phyloP scores from a whole-genome alignment of 2,329 filamentous ascomycete species.

The Chaetomium olivaceum region DNA sequence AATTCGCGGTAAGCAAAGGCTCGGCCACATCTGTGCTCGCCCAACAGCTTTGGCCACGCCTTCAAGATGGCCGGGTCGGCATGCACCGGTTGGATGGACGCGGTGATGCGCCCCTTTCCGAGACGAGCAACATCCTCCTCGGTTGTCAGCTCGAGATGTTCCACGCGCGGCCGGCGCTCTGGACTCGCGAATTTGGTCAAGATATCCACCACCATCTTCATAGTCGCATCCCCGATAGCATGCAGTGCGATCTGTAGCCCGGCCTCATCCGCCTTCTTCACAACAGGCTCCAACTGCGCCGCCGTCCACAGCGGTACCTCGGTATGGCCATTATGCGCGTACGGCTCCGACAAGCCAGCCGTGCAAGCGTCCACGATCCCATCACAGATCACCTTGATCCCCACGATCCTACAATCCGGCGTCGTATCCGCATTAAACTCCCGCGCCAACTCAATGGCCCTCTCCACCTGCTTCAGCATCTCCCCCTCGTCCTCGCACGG shows the following conservation, averaged over 20 bases:
- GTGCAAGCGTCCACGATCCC: conserved; percentile 67
- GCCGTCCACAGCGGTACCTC: conserved; percentile 57
- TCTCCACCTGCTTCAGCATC: conserved; percentile 51
- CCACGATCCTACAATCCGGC: conserved; percentile 55
- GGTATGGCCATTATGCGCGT: conserved; percentile 49
- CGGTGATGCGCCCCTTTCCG: conserved; percentile 60
- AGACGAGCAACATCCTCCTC: conserved; percentile 57
- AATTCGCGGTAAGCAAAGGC: conserved; percentile 67
- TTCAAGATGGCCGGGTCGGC: conserved; percentile 61
- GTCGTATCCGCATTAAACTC: conserved; percentile 47
- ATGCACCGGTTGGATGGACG: conserved; percentile 60
- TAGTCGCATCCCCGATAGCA: conserved; percentile 63
- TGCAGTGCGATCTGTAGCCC: conserved; percentile 64
- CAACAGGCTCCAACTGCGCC: conserved; percentile 53
- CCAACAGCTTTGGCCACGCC: conserved; percentile 61
- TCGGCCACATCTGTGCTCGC: conserved; percentile 53
- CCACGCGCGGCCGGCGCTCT: conserved; percentile 59
- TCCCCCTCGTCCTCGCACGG: conserved; percentile 48
- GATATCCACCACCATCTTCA: conserved; percentile 58
- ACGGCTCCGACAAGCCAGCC: conserved; percentile 60
- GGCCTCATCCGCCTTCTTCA: conserved; percentile 53
- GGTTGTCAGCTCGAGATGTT: conserved; percentile 63
- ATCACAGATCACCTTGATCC: conserved; percentile 66
- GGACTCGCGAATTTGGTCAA: conserved; percentile 48
- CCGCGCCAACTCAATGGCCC: conserved; percentile 49